Base-by-base conservation (phyloP, 176 grass and related monocot species). In the Typha latifolia region DNA sequence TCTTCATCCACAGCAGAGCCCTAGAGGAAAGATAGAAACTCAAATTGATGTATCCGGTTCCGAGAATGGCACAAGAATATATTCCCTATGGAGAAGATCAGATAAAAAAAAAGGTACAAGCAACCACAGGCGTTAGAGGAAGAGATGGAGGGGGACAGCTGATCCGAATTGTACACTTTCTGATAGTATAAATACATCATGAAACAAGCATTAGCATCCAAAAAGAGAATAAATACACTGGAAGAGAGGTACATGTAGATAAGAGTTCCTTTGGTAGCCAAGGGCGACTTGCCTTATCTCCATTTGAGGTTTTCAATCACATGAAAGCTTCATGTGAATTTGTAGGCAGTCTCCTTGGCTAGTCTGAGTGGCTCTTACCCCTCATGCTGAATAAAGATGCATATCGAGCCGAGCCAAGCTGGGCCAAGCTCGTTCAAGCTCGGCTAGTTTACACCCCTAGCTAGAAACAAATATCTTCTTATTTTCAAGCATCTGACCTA, bases 201-300 rank as follows among this genome's bases (percentile, higher is more conserved):
- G 20, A 62, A 22, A 4, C 34, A 37, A 37, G 34, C 34, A 37
- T 37, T 37, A 37, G 4, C 34, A 6, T 37, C 0, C 34, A 37
- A 6, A 5, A 0, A 62, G 20, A 3, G 3, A 9, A 24, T 10
- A 63, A 14, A 13, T 10, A 66, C 14, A 22, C 1, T 4, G 63
- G 63, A 66, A 66, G 63, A 19, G 9, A 66, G 13, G 63, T 66
- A 66, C 63, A 66, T 47, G 63, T n/a, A 48, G 32, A 66, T 21
- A 15, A 66, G 32, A 62, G 63, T n/a, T 5, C 20, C 63, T 66
- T 66, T 66, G 63, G 32, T 66, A 66, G 63, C 63, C 63, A 66
- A 66, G 63, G 32, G 48, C 48, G 63, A 66, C 63, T 66, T 66
- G 63, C 63, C 63, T n/a, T 47, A 12, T 66, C 32, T 12, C 1